These are phyloP conservation scores for Pichia sp. DNA, from an alignment of 1,139 yeast genomes.

Conservation along the genomic window DNA sequence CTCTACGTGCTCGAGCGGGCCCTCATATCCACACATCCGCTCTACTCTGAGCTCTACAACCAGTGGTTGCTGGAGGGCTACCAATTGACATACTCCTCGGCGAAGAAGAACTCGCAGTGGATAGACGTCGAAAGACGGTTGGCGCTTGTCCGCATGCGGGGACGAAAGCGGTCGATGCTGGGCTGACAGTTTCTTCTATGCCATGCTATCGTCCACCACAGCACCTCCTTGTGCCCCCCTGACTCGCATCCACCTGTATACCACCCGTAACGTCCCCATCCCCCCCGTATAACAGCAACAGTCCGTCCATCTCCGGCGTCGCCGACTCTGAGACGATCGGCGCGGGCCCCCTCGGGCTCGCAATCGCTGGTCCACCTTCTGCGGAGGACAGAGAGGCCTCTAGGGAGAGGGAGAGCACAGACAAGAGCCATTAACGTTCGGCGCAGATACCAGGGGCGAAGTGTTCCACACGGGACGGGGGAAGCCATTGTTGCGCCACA, in stretches of 20 bases:
- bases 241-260: neutral
- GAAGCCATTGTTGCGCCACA: neutral
- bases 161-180: constrained; percentile 91
- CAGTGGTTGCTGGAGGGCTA: constrained; percentile 77
- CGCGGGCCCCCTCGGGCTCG: neutral
- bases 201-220: too few species aligned
- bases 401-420: neutral
- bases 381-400: neutral
- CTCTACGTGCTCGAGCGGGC: constrained; percentile 92
- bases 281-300: too few species aligned
- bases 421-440: neutral
- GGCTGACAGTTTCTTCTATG: constrained; percentile 39
- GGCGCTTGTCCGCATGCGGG: constrained; percentile 84
- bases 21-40: constrained; percentile 83
- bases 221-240: neutral
- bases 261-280: neutral
- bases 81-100: constrained; percentile 37
- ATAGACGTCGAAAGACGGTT: constrained; percentile 50
- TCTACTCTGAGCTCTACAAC: constrained; percentile 59
- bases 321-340: neutral
- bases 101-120: constrained; percentile 37
- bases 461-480: neutral
- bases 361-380: neutral
- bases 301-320: too few species aligned
- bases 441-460: neutral